Percentiles rank a stretch among this genome's conserved stretches.
These are phyloP conservation scores for Sextonia rubra DNA, from an alignment of 164 flowering plant species.

Conservation along the genomic window DNA sequence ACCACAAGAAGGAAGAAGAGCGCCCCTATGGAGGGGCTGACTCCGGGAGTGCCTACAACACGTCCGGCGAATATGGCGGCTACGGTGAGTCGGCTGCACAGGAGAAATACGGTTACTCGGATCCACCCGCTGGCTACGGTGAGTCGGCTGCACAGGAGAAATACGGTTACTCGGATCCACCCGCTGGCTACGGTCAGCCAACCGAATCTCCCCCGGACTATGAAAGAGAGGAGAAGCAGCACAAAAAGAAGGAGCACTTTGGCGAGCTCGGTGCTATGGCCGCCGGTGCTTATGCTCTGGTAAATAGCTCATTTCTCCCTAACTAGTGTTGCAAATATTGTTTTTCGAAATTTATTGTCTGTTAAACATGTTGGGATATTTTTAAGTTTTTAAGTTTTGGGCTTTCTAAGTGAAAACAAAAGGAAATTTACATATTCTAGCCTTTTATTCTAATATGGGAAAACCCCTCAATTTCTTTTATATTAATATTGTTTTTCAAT, in stretches of 20 bases:
- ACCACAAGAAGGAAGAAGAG: conserved; percentile 14
- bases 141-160: neutral
- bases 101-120: too few species aligned
- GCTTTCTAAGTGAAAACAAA: too few species aligned
- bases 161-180: too few species aligned
- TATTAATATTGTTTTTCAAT: too few species aligned
- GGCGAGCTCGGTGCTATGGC: conserved; percentile 54
- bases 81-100: neutral
- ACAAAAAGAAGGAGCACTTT: conserved; percentile 53
- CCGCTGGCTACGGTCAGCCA: neutral
- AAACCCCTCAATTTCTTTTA: too few species aligned
- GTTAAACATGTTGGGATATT: too few species aligned
- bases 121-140: conserved; percentile 9
- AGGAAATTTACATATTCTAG: too few species aligned
- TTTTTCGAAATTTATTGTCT: too few species aligned
- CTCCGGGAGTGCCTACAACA: neutral
- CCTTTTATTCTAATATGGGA: too few species aligned
- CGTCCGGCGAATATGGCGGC: conserved; percentile 9
- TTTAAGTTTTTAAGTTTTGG: too few species aligned
- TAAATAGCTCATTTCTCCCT: neutral
- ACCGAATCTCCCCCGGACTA: neutral
- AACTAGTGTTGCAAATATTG: too few species aligned
- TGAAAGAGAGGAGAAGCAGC: conserved; percentile 63
- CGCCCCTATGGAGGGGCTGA: neutral
- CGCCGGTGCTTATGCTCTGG: conserved; percentile 54